phyloP scores from a whole-genome alignment of 768 basidiomycete genomes.

The Cantharellus cinnabarinus region DNA sequence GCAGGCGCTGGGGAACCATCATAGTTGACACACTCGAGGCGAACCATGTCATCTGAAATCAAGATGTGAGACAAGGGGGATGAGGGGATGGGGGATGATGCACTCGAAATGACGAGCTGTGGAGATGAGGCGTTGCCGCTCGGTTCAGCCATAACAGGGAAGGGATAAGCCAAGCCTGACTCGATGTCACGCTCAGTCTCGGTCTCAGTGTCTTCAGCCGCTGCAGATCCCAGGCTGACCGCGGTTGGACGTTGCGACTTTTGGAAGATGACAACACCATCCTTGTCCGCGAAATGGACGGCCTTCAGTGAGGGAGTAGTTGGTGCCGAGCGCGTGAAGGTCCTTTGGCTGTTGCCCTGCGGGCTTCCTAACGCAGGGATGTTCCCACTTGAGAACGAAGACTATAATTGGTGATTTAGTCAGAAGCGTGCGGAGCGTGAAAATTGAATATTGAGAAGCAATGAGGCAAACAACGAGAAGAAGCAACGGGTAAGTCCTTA shows the following conservation, averaged over 20 bases:
- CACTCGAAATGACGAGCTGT: neutral
- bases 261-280: slow-evolving; percentile 7
- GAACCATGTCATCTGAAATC: neutral
- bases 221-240: neutral
- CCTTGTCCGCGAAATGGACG: slow-evolving; percentile 7
- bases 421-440: neutral
- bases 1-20: neutral
- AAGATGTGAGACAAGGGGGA: neutral
- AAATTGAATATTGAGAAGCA: neutral
- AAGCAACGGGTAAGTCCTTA: neutral
- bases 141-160: slow-evolving; percentile 4
- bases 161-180: slow-evolving; percentile 3
- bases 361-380: neutral
- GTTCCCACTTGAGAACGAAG: neutral
- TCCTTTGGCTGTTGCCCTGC: neutral
- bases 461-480: neutral
- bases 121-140: neutral
- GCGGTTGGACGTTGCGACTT: slow-evolving; percentile 6
- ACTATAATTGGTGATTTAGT: neutral
- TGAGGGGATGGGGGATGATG: neutral
- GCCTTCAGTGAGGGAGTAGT: slow-evolving; percentile 5
- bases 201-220: slow-evolving; percentile 5
- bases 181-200: slow-evolving; percentile 4
- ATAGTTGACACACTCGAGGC: neutral
- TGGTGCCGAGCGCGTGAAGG: slow-evolving; percentile 8